phyloP scores from a whole-genome alignment of 768 basidiomycete species.

The Phaeolepiota aurea region DNA sequence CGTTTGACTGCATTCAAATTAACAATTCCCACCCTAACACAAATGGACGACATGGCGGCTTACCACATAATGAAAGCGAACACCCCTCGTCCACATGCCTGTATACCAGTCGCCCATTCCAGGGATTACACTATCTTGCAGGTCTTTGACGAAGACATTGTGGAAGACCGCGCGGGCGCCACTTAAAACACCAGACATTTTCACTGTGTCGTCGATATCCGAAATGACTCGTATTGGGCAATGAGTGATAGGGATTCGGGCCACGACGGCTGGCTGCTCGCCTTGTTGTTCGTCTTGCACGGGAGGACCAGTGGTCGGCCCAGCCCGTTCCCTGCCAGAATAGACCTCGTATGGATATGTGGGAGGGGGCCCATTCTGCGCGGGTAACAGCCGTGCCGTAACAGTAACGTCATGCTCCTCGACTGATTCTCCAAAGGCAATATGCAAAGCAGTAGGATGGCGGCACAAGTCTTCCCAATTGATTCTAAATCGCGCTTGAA shows the following conservation, averaged over 20 bases:
- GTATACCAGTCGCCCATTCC: conserved; percentile 80
- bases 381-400: conserved; percentile 41
- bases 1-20: conserved; percentile 64
- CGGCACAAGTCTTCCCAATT: conserved; percentile 62
- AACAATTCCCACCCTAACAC: conserved; percentile 1
- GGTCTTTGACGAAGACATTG: conserved; percentile 86
- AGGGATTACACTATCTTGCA: conserved; percentile 70
- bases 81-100: conserved; percentile 60
- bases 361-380: conserved; percentile 4
- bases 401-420: conserved; percentile 50
- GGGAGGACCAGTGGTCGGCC: not conserved
- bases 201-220: conserved; percentile 93
- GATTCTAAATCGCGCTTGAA: conserved; percentile 54
- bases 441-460: conserved; percentile 48
- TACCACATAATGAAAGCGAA: conserved; percentile 85
- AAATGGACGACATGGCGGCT: conserved; percentile 14
- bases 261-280: conserved; percentile 12
- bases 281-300: not conserved
- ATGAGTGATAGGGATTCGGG: conserved; percentile 46
- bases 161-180: conserved; percentile 81
- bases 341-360: conserved; percentile 4
- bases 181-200: conserved; percentile 64
- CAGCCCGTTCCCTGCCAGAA: conserved; percentile 2
- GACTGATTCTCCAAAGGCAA: conserved; percentile 46
- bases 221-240: conserved; percentile 75